phyloP scores from a whole-genome alignment of 208 protist genomes.

The Sergeia podlipaevii region DNA sequence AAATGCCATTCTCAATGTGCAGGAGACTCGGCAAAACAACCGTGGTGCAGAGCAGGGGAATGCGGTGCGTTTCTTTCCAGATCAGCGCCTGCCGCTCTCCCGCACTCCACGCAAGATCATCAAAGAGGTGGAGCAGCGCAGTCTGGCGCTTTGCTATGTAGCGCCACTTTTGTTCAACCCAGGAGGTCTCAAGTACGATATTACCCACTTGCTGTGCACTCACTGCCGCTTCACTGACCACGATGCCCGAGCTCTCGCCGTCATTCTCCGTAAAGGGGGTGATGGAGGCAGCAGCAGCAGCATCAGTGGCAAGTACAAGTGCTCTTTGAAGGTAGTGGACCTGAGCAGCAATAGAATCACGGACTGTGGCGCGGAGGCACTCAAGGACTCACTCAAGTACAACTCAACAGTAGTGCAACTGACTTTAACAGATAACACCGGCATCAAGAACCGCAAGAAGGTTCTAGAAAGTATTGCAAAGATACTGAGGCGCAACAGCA shows the following conservation, averaged over 20 bases:
- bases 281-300: no score
- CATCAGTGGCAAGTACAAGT: slow-evolving; percentile 12
- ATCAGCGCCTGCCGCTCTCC: slow-evolving; percentile 15
- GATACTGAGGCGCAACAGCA: slow-evolving; percentile 25
- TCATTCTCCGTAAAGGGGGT: slow-evolving; percentile 35
- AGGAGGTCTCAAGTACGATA: slow-evolving; percentile 21
- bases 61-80: slow-evolving; percentile 37
- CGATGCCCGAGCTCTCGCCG: slow-evolving; percentile 50
- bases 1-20: background rate
- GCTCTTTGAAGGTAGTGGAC: slow-evolving; percentile 30
- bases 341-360: slow-evolving; percentile 41
- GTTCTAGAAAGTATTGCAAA: slow-evolving; percentile 22
- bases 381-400: slow-evolving; percentile 46
- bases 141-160: slow-evolving; percentile 34
- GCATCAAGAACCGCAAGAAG: slow-evolving; percentile 10
- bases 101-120: slow-evolving; percentile 8
- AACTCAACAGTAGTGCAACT: slow-evolving; percentile 27
- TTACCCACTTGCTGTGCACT: slow-evolving; percentile 25
- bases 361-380: slow-evolving; percentile 29
- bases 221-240: slow-evolving; percentile 43
- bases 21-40: background rate
- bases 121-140: slow-evolving; percentile 23
- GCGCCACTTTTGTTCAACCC: slow-evolving; percentile 48
- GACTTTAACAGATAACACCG: slow-evolving; percentile 26
- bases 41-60: background rate